Conservation (phyloP, 2,329 filamentous ascomycete genomes). For the Sarocladium oryzae region DNA sequence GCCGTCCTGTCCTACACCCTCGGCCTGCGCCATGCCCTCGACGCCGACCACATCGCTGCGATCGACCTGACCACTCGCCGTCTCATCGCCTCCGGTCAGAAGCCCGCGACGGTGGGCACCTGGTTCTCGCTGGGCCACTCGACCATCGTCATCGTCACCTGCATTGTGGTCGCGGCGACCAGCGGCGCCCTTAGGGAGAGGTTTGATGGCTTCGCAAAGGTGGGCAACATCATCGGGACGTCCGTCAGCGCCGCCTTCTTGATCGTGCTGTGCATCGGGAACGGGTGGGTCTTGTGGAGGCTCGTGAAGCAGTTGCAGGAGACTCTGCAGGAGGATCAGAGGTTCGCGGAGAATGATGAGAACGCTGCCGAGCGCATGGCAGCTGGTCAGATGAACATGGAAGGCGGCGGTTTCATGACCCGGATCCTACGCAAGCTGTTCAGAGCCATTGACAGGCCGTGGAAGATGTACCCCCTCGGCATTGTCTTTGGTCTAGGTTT, state of each 20-base stretch:
- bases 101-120: slow-evolving; percentile 85
- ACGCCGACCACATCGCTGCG: slow-evolving; percentile 82
- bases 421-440: slow-evolving; percentile 69
- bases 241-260: slow-evolving; percentile 79
- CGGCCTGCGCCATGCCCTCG: slow-evolving; percentile 88
- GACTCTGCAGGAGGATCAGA: slow-evolving; percentile 41
- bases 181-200: slow-evolving; percentile 73
- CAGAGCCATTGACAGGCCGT: slow-evolving; percentile 64
- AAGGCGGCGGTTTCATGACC: slow-evolving; percentile 72
- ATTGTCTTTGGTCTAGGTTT: slow-evolving; percentile 89
- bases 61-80: slow-evolving; percentile 94
- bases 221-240: slow-evolving; percentile 87
- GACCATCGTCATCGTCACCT: slow-evolving; percentile 86
- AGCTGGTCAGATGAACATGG: slow-evolving; percentile 56
- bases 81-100: slow-evolving; percentile 76
- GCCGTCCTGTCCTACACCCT: slow-evolving; percentile 83
- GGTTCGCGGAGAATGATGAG: slow-evolving; percentile 19
- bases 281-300: slow-evolving; percentile 77
- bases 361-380: slow-evolving; percentile 21
- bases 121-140: slow-evolving; percentile 93
- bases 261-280: slow-evolving; percentile 74
- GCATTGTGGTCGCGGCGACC: slow-evolving; percentile 85
- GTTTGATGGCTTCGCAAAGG: slow-evolving; percentile 71
- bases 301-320: slow-evolving; percentile 62
- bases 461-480: slow-evolving; percentile 95